Evolutionary conservation across 306 rosid genomes (phyloP).

Genomic region (Luffa acutangula): DNA sequence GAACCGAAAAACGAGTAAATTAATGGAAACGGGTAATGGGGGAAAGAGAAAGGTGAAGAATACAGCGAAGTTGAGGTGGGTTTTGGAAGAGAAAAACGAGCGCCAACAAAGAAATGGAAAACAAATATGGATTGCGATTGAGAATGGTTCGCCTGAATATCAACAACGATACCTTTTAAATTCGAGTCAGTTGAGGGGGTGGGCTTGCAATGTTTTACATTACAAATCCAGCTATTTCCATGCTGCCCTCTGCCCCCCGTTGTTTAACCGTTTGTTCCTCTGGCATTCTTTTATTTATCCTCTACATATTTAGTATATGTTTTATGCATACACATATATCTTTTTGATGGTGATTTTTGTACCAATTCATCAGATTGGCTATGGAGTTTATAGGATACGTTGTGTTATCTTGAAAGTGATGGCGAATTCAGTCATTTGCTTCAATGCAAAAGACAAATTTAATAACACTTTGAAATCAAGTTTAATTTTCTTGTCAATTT

Average conservation of each 20-base stretch:
- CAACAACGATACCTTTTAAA: conserved; percentile 1
- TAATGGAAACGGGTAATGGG: neutral
- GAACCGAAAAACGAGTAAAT: neutral
- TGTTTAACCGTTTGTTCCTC: conserved; percentile 5
- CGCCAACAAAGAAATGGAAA: neutral
- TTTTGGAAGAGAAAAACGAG: neutral
- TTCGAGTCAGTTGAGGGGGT: neutral
- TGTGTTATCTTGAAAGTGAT: neutral
- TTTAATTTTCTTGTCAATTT: neutral
- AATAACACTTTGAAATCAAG: neutral
- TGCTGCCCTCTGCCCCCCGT: conserved; percentile 9
- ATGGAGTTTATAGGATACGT: neutral
- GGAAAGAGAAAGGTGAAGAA: neutral
- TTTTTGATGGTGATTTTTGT: conserved; percentile 1
- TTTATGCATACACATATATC: neutral
- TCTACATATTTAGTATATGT: neutral
- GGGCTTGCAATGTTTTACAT: conserved; percentile 6
- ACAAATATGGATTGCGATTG: neutral
- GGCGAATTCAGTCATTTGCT: neutral
- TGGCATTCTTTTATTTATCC: conserved; percentile 7
- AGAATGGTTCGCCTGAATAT: neutral
- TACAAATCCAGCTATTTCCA: conserved; percentile 27
- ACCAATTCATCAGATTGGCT: neutral
- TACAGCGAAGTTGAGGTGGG: neutral
- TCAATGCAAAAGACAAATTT: neutral